Percentiles rank a stretch among this genome's conserved stretches.
Evolutionary conservation across 2,329 filamentous ascomycete genomes (phyloP).

Genomic region (Fusarium brachygibbosum): DNA sequence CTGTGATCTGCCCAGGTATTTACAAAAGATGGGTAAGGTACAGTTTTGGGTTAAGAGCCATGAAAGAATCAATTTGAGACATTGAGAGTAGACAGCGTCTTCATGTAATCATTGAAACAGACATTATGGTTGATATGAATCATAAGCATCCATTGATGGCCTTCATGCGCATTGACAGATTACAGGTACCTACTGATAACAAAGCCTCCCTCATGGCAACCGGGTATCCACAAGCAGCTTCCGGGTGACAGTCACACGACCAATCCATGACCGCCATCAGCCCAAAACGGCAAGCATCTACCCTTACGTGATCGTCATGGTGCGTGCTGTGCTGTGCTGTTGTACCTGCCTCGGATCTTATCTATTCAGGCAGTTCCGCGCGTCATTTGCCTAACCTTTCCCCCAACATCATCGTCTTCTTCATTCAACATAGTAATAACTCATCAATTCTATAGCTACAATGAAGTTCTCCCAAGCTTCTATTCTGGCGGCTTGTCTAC

Average conservation of each 20-base stretch:
- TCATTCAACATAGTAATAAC: slow-evolving; percentile 7
- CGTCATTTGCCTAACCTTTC: slow-evolving; percentile 31
- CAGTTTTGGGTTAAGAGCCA: not conserved
- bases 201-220: slow-evolving; percentile 35
- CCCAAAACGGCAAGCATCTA: slow-evolving; percentile 41
- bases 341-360: slow-evolving; percentile 34
- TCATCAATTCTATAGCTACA: not conserved
- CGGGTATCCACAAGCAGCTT: slow-evolving; percentile 40
- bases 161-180: not conserved
- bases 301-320: slow-evolving; percentile 44
- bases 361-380: slow-evolving; percentile 19
- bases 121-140: not conserved
- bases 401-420: slow-evolving; percentile 17
- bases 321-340: not conserved
- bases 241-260: slow-evolving; percentile 37
- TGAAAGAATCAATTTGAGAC: not conserved
- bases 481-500: slow-evolving; percentile 67
- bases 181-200: not conserved
- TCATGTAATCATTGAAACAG: not conserved
- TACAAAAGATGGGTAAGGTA: not conserved
- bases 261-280: slow-evolving; percentile 28
- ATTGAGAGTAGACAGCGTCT: not conserved
- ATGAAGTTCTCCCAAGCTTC: slow-evolving; percentile 70
- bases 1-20: not conserved
- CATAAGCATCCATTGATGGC: not conserved